phyloP scores from a whole-genome alignment of 495 filamentous ascomycete species.

The Neurospora sp. region DNA sequence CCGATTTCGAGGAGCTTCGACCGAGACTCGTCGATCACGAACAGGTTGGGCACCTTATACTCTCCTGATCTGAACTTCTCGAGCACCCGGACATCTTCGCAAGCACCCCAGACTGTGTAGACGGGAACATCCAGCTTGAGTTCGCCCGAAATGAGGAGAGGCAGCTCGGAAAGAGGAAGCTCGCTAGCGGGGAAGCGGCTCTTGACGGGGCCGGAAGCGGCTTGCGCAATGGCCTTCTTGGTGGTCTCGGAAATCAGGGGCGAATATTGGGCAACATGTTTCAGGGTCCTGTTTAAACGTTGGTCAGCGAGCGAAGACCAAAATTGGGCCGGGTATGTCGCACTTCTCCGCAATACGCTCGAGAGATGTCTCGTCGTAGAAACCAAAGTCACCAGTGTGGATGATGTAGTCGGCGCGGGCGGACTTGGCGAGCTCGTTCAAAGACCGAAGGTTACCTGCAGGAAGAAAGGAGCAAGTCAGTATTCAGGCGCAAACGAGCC shows the following conservation, averaged over 20 bases:
- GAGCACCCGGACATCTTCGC: conserved; percentile 94
- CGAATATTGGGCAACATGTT: conserved; percentile 97
- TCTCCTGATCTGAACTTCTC: conserved; percentile 98
- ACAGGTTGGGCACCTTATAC: conserved; percentile 95
- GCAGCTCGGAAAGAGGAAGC: conserved; percentile 88
- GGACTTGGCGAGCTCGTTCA: conserved; percentile 91
- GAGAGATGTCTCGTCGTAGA: conserved; percentile 92
- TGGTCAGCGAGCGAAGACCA: conserved; percentile 8
- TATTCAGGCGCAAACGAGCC: conserved; percentile 3
- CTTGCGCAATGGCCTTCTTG: conserved; percentile 69
- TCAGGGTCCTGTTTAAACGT: conserved; percentile 61
- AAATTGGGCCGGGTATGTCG: conserved; percentile 24
- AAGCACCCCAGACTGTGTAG: conserved; percentile 98
- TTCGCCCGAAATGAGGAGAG: conserved; percentile 79
- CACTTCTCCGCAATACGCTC: conserved; percentile 99
- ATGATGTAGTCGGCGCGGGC: conserved; percentile 93
- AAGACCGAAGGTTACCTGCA: conserved; percentile 81
- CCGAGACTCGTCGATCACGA: conserved; percentile 96
- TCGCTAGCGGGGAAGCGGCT: conserved; percentile 65
- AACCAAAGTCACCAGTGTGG: conserved; percentile 98
- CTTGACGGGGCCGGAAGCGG: conserved; percentile 60
- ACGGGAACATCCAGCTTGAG: conserved; percentile 90
- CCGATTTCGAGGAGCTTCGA: conserved; percentile 89
- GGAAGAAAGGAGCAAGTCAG: conserved; percentile 2
- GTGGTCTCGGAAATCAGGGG: conserved; percentile 79